Conservation (phyloP, 495 filamentous ascomycete genomes). For the Aspergillus baeticus region DNA sequence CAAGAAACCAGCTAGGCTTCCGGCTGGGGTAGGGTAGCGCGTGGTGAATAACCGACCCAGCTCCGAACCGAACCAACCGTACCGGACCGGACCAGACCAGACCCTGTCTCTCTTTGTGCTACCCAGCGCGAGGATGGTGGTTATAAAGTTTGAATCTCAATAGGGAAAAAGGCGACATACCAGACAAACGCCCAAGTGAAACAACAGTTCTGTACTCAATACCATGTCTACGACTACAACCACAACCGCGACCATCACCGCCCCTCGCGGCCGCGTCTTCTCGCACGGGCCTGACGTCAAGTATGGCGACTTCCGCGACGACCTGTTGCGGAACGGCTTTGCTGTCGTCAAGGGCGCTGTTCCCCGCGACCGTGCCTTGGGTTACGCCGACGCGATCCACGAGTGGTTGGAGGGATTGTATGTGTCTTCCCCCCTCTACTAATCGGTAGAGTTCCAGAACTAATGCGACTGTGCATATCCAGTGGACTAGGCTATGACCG, state of each 20-base stretch:
- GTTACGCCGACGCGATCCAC: slow-evolving; percentile 34
- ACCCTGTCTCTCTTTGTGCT: no score
- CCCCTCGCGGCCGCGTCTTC: not conserved
- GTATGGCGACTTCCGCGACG: slow-evolving; percentile 8
- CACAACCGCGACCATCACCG: not conserved
- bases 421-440: not conserved
- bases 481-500: slow-evolving; percentile 38
- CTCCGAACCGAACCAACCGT: no score
- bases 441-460: not conserved
- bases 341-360: slow-evolving; percentile 8
- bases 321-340: slow-evolving; percentile 1
- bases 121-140: no score
- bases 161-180: no score
- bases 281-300: slow-evolving; percentile 1
- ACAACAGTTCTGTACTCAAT: no score
- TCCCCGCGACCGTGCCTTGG: slow-evolving; percentile 22
- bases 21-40: no score
- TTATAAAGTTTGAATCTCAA: no score
- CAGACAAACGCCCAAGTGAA: no score
- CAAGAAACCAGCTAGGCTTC: no score
- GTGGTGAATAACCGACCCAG: no score
- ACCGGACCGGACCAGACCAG: no score
- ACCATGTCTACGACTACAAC: not conserved
- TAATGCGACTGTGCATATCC: not conserved
- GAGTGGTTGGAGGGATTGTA: slow-evolving; percentile 40